Conservation (phyloP, 805 yeast species). For the Nakazawaea ambrosiae region DNA sequence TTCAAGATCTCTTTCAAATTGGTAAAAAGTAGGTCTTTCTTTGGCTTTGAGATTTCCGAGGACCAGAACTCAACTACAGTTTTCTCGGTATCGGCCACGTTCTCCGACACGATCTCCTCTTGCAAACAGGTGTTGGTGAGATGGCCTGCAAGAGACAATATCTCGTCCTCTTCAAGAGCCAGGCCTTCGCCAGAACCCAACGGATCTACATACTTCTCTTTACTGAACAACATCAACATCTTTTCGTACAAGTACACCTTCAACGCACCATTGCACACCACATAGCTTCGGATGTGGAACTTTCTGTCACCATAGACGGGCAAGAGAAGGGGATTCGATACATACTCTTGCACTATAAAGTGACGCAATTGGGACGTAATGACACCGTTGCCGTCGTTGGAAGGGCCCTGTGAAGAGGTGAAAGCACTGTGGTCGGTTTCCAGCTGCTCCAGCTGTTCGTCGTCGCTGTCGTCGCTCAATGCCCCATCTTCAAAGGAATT, state of each 20-base stretch:
- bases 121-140: slow-evolving; percentile 93
- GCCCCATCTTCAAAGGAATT: slow-evolving; percentile 79
- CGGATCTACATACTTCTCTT: slow-evolving; percentile 35
- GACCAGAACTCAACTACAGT: slow-evolving; percentile 61
- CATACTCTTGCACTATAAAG: slow-evolving; percentile 83
- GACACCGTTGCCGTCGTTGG: slow-evolving; percentile 47
- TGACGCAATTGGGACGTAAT: slow-evolving; percentile 85
- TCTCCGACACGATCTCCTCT: slow-evolving; percentile 30
- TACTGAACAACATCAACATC: slow-evolving; percentile 80
- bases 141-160: slow-evolving; percentile 59
- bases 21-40: slow-evolving; percentile 35
- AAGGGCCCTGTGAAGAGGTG: neutral
- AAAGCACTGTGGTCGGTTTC: slow-evolving; percentile 12
- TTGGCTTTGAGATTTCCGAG: slow-evolving; percentile 28
- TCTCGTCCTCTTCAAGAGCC: slow-evolving; percentile 19
- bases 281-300: slow-evolving; percentile 85
- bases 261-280: slow-evolving; percentile 66
- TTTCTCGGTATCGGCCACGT: slow-evolving; percentile 23
- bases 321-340: slow-evolving; percentile 60
- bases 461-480: slow-evolving; percentile 54
- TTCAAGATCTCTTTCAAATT: slow-evolving; percentile 56
- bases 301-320: slow-evolving; percentile 56
- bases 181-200: slow-evolving; percentile 18
- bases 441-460: slow-evolving; percentile 27
- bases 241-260: slow-evolving; percentile 73